Evolutionary conservation across 345 rosid species (phyloP), one percentile per base, ranked within the genome.

Genomic region (Sisymbrium altissimum): DNA sequence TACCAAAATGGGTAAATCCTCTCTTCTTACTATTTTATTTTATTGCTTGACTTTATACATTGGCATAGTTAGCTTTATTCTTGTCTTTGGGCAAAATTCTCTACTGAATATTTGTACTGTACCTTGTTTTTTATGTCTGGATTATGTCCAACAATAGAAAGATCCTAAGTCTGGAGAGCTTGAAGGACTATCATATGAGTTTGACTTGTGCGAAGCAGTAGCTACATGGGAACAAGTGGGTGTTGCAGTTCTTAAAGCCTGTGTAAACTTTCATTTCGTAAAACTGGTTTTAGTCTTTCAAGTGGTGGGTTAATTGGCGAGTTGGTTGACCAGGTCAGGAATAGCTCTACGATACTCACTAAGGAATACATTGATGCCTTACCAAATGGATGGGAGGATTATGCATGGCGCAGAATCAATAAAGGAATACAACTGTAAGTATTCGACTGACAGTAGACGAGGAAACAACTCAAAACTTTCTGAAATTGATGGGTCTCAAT

Each of bases 371-470:
- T 92, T 75, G 95, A 89, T 81, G 87, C 96, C 81, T 82, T 92
- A 54, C 96, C 95, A 36, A 87, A 88, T 81, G 99, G 95, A 61
- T 96, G 98, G 99, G 89, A 92, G 81, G 98, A 92, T 43, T 92
- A 90, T 68, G 98, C 98, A 0, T 96, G 99, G 99, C 98, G 78
- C 43, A 84, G 96, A 81, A 90, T 96, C 79, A 96, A 96, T 76
- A 92, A 90, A 78, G 98, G 97, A 82, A 78, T 84, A 50, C 88
- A 72, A 27, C 91, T 96, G 97, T 96, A 80, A 78, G 99, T 83
- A 27, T 63, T 23, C 71, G 9, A 40, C 69, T 18, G 29, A 36
- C 59, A 25, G 35, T 1, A 62, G 9, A 61, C 0, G 44, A 35
- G 41, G 3, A 14, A 69, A 54, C 8, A 25, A n/a, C 53, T 63